Evolutionary conservation across 345 rosid species (phyloP), one percentile per base, ranked within the genome.

Genomic region (Arabis alpina): DNA sequence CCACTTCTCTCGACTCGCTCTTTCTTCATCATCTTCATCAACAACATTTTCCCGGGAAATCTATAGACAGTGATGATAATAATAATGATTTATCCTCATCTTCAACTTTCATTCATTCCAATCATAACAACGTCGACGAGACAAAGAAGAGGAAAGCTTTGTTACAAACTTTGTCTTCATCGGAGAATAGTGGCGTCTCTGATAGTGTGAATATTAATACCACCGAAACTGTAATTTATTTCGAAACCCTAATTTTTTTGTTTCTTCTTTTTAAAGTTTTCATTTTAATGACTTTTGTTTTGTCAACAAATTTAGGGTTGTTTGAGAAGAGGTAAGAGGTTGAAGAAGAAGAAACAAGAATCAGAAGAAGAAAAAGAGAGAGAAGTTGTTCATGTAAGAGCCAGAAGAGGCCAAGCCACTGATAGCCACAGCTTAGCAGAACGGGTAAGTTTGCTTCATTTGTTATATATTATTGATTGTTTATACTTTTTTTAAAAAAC

Each of bases 391-490:
- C 98, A 89, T 72, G 96, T 92, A 23, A 89, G 98, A 86, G 98
- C 98, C 41, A 79, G 89, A 80, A 86, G 96, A 80, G 98, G 98
- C 58, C 93, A 92, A 82, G 98, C 98, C 66, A 92, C 96, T 60
- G 92, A 89, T 69, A 92, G 87, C 68, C 98, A 92, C 78, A 92
- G 98, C 81, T 84, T 92, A 76, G 93, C 98, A 5, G 98, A 92
- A 80, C 80, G 98, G 88, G 97, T 91, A 77, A 40, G 37, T 2
- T 54, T 68, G 12, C 60, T 68, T 52, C 27, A 23, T 50, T 59
- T 57, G 9, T 36, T 36, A 36, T 6, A 43, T 14, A 1, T 15
- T 59, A 1, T 4, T 10, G 3, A 16, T 7, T 40, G 8, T 61
- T 37, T 43, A 42, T 43, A 28, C 2, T 6, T 34, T 19, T 39